Evolutionary conservation across 371 early-diverging fungal genomes (phyloP).

Genomic region (Lichtheimia ramosa): DNA sequence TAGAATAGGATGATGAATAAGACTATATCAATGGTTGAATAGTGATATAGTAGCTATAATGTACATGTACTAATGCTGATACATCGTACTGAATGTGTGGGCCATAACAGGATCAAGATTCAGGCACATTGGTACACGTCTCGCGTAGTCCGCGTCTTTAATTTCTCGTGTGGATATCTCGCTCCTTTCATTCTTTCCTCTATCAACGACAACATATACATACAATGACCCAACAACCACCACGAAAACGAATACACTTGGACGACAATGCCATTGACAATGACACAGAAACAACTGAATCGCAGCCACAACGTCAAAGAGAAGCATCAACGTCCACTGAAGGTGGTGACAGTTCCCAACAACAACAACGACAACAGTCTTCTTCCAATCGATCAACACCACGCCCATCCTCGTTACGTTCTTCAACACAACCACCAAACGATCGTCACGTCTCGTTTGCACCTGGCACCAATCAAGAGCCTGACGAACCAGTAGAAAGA

Average conservation of each 20-base stretch:
- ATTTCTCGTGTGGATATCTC: no score
- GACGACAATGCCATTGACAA: neutral
- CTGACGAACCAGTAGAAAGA: constrained; percentile 10
- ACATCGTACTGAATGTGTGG: no score
- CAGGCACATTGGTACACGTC: no score
- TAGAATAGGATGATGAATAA: no score
- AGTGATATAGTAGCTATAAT: no score
- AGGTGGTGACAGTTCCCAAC: neutral
- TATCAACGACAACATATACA: no score
- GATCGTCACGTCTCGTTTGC: constrained; percentile 14
- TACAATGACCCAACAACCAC: neutral
- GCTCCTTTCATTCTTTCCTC: no score
- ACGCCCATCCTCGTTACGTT: neutral
- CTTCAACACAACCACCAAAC: neutral
- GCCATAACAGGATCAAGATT: no score
- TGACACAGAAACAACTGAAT: neutral
- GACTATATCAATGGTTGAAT: no score
- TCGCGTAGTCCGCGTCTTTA: no score
- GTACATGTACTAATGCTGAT: no score
- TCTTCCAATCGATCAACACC: neutral
- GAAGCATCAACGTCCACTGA: neutral
- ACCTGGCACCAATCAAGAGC: neutral
- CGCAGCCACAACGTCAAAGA: neutral
- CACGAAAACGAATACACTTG: constrained; percentile 12
- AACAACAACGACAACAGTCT: neutral